phyloP scores from a whole-genome alignment of 2,329 filamentous ascomycete genomes.

The Diaporthe velutina region DNA sequence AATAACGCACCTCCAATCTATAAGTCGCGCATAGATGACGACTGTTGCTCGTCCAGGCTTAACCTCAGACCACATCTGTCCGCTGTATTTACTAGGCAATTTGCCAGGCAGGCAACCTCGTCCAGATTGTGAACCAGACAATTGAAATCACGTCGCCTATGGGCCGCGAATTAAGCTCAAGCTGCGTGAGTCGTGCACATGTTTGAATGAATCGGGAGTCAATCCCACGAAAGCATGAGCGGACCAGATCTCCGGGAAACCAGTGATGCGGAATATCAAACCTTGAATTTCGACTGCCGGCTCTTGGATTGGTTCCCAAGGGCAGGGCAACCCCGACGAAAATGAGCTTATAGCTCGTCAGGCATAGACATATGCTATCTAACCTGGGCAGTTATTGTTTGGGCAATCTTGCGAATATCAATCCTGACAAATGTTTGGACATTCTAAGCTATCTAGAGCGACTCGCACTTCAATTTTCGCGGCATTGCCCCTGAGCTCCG shows the following conservation, averaged over 20 bases:
- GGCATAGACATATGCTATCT: not conserved
- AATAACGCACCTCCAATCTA: slow-evolving; percentile 2
- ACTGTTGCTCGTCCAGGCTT: not conserved
- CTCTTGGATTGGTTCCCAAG: not conserved
- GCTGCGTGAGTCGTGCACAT: slow-evolving; percentile 20
- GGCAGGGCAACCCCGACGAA: not conserved
- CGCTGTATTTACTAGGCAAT: not conserved
- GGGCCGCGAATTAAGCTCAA: not conserved
- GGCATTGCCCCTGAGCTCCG: not conserved
- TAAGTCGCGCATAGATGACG: slow-evolving; percentile 11
- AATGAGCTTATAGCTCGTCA: too few species aligned
- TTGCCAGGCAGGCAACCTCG: not conserved
- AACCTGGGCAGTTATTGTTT: not conserved
- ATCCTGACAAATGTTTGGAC: not conserved
- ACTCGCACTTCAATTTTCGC: not conserved
- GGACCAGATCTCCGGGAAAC: slow-evolving; percentile 15
- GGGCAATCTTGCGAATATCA: not conserved
- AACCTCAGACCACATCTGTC: not conserved
- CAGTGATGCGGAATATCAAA: not conserved
- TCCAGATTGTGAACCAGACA: not conserved
- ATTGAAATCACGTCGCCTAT: not conserved
- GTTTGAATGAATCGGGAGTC: not conserved
- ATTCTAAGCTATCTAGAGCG: not conserved
- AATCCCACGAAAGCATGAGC: not conserved
- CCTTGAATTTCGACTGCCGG: not conserved